Evolutionary conservation across 176 grass and related monocot species (phyloP), one percentile per base, ranked within the genome.

Genomic region (Puccinellia tenuiflora): DNA sequence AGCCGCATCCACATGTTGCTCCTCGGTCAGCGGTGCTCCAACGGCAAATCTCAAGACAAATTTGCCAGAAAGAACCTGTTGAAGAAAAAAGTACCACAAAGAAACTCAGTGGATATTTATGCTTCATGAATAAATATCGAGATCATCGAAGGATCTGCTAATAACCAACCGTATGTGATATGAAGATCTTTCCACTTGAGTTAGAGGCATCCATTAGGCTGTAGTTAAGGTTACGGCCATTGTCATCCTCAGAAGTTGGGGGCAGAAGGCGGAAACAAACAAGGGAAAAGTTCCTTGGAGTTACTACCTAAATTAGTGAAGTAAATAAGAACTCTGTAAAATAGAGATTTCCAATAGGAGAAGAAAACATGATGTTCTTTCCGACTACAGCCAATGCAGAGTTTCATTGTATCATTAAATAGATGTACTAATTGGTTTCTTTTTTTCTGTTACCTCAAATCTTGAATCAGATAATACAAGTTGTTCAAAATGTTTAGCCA

Each of bases 211-310:
- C 80, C 84, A 94, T 78, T 61, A 94, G 30, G 7, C 84, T 55
- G 34, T 74, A 86, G 59, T 94, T 94, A 73, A 94, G 77, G 73
- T 89, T 91, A 85, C 65, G 79, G 17, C 84, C 88, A 47, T 84
- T 57, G 17, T 94, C 86, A 57, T 73, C 6, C 53, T 84, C 83
- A 70, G 79, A 71, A 24, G 72, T 26, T 15, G 84, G 76, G 54
- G 86, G 88, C 64, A 86, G n/a, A 81, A 91, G 92, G 52, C 84
- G 92, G 68, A 91, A 91, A 82, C 89, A 94, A 61, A 94, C 81
- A 48, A 94, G 86, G 2, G 89, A 94, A 79, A 94, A 94, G 16
- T 28, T 82, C 54, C 86, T 88, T 50, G 81, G 84, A 81, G 73
- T 77, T 67, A 85, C 66, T 42, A 94, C 74, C 92, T 94, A 48